Evolutionary conservation across 2,329 filamentous ascomycete species (phyloP).

Genomic region (Drechslerella coelobrocha): DNA sequence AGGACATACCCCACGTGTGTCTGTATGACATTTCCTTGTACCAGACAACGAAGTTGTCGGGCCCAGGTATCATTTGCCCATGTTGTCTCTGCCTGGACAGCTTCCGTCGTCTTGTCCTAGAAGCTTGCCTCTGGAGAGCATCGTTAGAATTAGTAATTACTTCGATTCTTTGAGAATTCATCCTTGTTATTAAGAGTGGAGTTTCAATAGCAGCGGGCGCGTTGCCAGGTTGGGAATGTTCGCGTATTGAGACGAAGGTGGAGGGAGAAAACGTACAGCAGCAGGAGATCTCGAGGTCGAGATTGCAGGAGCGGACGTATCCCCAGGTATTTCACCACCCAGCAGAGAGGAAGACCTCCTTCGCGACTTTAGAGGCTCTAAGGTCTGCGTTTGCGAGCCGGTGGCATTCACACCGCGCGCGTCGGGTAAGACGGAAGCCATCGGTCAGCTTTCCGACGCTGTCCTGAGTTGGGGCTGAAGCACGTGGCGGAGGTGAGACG

Average conservation of each 20-base stretch:
- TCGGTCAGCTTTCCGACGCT: conserved; percentile 11
- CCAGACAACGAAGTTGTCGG: conserved; percentile 51
- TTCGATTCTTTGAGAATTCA: conserved; percentile 24
- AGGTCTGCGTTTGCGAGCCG: conserved; percentile 43
- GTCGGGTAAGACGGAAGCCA: conserved; percentile 39
- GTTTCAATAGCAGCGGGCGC: conserved; percentile 5
- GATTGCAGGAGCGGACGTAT: conserved; percentile 54
- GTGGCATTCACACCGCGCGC: conserved; percentile 31
- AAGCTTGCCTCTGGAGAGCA: conserved; percentile 52
- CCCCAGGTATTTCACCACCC: conserved; percentile 52
- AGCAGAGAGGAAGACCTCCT: conserved; percentile 52
- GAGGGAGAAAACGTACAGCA: conserved; percentile 47
- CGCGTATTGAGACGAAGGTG: background rate
- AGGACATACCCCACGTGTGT: conserved; percentile 55
- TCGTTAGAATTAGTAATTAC: conserved; percentile 17
- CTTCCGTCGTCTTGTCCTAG: conserved; percentile 52
- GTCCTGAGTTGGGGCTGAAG: conserved; percentile 5
- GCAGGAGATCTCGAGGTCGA: conserved; percentile 54
- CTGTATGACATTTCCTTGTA: conserved; percentile 55
- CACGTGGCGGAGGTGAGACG: conserved; percentile 25
- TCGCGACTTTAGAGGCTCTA: conserved; percentile 48
- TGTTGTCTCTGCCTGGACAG: conserved; percentile 52
- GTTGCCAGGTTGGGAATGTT: conserved; percentile 5
- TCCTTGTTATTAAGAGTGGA: conserved; percentile 11
- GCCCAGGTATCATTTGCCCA: conserved; percentile 45